These are phyloP conservation scores for Elaphomyces granulatus DNA, from an alignment of 495 filamentous ascomycete genomes.

Conservation along the genomic window DNA sequence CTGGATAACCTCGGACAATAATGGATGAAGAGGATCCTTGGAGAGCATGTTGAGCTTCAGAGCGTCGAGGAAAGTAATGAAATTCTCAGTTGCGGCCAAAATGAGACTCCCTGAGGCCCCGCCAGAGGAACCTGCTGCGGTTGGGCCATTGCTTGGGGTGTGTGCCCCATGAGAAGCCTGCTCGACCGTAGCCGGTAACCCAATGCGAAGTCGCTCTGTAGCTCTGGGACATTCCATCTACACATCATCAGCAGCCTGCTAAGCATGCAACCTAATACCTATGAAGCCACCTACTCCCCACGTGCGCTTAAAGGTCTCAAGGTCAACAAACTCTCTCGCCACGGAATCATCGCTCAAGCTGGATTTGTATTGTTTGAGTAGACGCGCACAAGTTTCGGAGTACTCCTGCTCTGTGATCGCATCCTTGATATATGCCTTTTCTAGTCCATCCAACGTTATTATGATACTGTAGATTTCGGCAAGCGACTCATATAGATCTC, in stretches of 20 bases:
- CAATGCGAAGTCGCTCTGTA: constrained; percentile 80
- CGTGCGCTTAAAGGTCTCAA: constrained; percentile 85
- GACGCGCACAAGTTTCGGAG: constrained; percentile 82
- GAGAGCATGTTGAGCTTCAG: constrained; percentile 75
- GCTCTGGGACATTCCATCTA: constrained; percentile 92
- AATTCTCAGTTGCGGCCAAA: constrained; percentile 82
- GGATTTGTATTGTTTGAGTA: constrained; percentile 94
- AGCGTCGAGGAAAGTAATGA: constrained; percentile 95
- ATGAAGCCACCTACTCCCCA: constrained; percentile 59
- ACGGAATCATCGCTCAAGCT: constrained; percentile 81
- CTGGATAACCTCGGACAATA: constrained; percentile 88
- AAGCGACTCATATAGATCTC: constrained; percentile 88
- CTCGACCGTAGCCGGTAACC: constrained; percentile 59
- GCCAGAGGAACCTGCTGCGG: constrained; percentile 20
- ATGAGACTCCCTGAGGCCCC: constrained; percentile 61
- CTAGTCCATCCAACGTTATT: constrained; percentile 83
- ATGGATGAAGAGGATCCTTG: constrained; percentile 89
- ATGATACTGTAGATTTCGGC: constrained; percentile 98
- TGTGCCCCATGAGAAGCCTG: constrained; percentile 30
- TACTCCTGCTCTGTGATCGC: constrained; percentile 84
- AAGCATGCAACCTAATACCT: too few relatives aligned
- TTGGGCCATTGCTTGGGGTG: constrained; percentile 26
- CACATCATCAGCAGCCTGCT: neutral
- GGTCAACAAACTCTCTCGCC: constrained; percentile 61
- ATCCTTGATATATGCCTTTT: constrained; percentile 95